Conservation (phyloP, 75 land plant genomes). For the Sequoia sempervirens region DNA sequence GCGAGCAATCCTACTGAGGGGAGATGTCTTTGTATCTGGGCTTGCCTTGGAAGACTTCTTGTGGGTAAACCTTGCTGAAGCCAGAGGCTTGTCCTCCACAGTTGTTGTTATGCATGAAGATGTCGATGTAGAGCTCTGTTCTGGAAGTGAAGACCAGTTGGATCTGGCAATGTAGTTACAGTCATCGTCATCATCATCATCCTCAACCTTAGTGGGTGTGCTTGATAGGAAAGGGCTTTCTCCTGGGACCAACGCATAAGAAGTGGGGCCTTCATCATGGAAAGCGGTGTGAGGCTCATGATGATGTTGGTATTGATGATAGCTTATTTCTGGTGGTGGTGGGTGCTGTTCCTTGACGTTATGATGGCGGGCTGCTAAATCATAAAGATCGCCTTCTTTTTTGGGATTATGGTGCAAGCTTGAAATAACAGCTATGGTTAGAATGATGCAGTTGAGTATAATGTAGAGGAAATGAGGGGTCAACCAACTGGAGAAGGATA, state of each 20-base stretch:
- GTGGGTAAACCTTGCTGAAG: conserved; percentile 35
- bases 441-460: conserved; percentile 49
- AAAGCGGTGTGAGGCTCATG: background rate
- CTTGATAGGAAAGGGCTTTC: background rate
- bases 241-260: background rate
- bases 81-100: conserved; percentile 33
- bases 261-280: background rate
- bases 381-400: background rate
- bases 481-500: conserved; percentile 27
- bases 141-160: conserved; percentile 2
- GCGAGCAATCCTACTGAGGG: conserved; percentile 33
- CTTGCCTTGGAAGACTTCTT: conserved; percentile 28
- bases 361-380: background rate
- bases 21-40: conserved; percentile 22
- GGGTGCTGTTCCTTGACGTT: background rate
- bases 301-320: conserved; percentile 6
- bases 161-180: conserved; percentile 10
- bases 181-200: conserved; percentile 14
- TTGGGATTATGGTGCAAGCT: conserved; percentile 18
- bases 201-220: conserved; percentile 3
- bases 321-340: background rate
- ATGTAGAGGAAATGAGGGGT: conserved; percentile 49
- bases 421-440: conserved; percentile 51
- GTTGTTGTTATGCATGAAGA: conserved; percentile 2
- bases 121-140: background rate